A percentile compares a stretch with the other conserved stretches of the same genome.
phyloP scores from a whole-genome alignment of 2,329 filamentous ascomycete genomes.

The Diaporthe humulicola region DNA sequence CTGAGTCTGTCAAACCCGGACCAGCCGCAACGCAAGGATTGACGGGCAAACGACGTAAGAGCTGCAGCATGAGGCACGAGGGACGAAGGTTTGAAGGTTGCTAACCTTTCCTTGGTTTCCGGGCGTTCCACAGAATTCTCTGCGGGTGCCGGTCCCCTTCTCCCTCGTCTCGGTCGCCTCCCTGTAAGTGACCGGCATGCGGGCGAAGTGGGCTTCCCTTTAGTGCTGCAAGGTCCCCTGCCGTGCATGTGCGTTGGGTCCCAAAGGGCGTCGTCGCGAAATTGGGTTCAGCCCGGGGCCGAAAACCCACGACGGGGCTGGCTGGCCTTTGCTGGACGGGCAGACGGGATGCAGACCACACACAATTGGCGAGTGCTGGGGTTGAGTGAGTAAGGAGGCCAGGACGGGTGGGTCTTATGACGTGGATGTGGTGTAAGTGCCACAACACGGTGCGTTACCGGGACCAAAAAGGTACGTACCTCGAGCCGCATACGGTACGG shows the following conservation, averaged over 20 bases:
- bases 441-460: neutral
- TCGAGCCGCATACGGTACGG: conserved; percentile 5
- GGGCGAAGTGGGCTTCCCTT: neutral
- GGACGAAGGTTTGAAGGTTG: no score
- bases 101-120: conserved; percentile 35
- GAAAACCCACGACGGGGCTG: neutral
- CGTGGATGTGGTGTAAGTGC: conserved; percentile 35
- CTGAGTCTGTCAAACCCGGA: neutral
- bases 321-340: neutral
- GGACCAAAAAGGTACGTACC: conserved; percentile 8
- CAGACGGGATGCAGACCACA: no score
- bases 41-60: conserved; percentile 25
- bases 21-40: conserved; percentile 15
- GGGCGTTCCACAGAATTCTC: conserved; percentile 24
- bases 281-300: conserved; percentile 24
- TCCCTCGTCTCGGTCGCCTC: conserved; percentile 12
- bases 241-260: neutral
- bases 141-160: neutral
- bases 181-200: neutral
- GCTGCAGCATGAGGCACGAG: conserved; percentile 16
- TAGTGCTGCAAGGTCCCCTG: neutral
- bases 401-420: conserved; percentile 35
- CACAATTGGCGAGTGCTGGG: neutral
- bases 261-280: conserved; percentile 12
- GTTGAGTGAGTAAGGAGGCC: neutral